Conservation (phyloP, 2,329 filamentous ascomycete genomes). For the Microdochium paspali region DNA sequence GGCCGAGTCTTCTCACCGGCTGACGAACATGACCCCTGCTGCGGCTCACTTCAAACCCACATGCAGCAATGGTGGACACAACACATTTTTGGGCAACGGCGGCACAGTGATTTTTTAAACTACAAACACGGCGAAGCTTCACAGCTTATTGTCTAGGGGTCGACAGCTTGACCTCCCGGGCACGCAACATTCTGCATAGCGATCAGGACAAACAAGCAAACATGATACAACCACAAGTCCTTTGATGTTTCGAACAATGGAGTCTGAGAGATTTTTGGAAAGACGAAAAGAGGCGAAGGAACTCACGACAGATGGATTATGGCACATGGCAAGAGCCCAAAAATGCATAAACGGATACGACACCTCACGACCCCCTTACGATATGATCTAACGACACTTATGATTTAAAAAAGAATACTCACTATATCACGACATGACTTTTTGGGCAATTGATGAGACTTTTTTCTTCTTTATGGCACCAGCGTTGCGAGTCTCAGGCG, state of each 20-base stretch:
- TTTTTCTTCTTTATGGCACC: background rate
- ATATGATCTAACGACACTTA: background rate
- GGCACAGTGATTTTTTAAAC: conserved; percentile 19
- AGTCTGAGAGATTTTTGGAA: background rate
- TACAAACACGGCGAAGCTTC: conserved; percentile 22
- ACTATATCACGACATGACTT: background rate
- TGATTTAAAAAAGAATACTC: background rate
- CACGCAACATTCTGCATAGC: background rate
- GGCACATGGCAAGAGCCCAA: background rate
- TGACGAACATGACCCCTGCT: conserved; percentile 7
- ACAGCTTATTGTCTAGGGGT: conserved; percentile 17
- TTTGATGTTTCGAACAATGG: background rate
- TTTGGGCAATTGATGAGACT: background rate
- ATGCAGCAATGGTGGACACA: background rate
- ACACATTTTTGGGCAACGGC: background rate
- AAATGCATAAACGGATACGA: background rate
- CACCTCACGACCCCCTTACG: background rate
- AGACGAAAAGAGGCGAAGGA: background rate
- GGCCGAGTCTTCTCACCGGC: conserved; percentile 5
- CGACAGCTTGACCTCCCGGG: background rate
- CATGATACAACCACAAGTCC: background rate
- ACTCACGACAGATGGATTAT: background rate
- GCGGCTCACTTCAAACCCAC: background rate
- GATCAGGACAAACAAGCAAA: background rate
- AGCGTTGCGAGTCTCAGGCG: no score